These are phyloP conservation scores for Salix brachista DNA, from an alignment of 345 rosid species.

Conservation along the genomic window DNA sequence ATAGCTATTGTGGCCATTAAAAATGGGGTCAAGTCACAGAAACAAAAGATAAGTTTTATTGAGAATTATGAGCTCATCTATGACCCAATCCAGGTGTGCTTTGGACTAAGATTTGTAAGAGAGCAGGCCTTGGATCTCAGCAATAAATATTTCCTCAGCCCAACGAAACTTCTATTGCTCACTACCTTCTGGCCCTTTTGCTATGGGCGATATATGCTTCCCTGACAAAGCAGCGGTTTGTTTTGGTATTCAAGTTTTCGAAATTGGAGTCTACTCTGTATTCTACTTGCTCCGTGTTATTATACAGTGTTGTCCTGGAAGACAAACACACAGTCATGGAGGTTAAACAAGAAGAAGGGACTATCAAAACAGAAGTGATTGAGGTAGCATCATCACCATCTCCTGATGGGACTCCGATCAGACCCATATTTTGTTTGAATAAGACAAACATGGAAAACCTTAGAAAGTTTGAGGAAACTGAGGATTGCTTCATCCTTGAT, in stretches of 20 bases:
- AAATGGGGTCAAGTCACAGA: neutral
- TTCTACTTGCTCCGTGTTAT: neutral
- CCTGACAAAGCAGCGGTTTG: neutral
- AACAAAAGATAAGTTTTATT: neutral
- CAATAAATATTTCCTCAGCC: neutral
- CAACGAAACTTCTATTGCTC: neutral
- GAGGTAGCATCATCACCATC: neutral
- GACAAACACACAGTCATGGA: neutral
- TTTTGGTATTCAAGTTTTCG: neutral
- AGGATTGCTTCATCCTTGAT: slow-evolving; percentile 64
- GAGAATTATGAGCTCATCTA: neutral
- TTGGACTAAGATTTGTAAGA: neutral
- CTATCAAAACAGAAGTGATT: neutral
- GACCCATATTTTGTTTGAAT: slow-evolving; percentile 36
- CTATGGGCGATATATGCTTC: no score
- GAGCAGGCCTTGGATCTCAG: neutral
- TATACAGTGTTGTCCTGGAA: neutral
- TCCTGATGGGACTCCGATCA: slow-evolving; percentile 21
- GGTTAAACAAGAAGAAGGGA: neutral
- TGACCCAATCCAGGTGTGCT: neutral
- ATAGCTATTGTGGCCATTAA: no score
- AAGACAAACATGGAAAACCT: slow-evolving; percentile 30
- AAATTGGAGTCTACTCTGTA: neutral
- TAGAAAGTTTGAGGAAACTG: slow-evolving; percentile 37
- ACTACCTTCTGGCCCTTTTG: no score